Evolutionary conservation across 2,329 filamentous ascomycete species (phyloP), one percentile per base, ranked within the genome.

Genomic region (Chaetomium sp.): DNA sequence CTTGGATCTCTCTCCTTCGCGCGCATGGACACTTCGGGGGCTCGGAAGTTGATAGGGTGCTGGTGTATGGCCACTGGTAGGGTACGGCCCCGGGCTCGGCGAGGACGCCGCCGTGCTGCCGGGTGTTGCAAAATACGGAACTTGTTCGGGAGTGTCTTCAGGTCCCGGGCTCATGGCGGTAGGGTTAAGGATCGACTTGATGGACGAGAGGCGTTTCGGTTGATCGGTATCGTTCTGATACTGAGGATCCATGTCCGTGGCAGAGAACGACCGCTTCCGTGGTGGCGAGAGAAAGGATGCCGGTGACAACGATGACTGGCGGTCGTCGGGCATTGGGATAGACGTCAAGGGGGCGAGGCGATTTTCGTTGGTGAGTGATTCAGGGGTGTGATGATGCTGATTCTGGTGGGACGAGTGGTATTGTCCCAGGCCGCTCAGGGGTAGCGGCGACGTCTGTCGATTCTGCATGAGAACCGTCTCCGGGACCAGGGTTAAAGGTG

Each of bases 151-250:
- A 3, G 45, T 33, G 1, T 67, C 63, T 19, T 70, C 62, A 8
- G 29, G 8, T 8, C 70, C 56, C 29, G 63, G 59, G 57, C 80
- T 76, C 72, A 70, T 71, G 4, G 67, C 63, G 5, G 75, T 72
- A 2, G 87, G 87, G 68, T 92, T 93, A 13, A 93, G 78, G 53
- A 93, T 89, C 5, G 90, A 90, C 69, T 88, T 90, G 67, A 93
- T 93, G 3, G 89, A 91, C 21, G 88, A 91, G 4, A 92, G 77
- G 16, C 90, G 86, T 73, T 90, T 83, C 50, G 85, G 77, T 45
- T 77, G 78, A 29, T 86, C 82, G 27, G 80, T 77, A 2, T 78
- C 77, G n/a, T 72, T 60, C 47, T 60, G 58, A 49, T 49, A 55
- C 10, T 68, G 62, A 0, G 68, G 59, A 0, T 87, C 85, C 23